Base-by-base conservation (phyloP, 306 rosid genomes). In the Medicago arabica region DNA sequence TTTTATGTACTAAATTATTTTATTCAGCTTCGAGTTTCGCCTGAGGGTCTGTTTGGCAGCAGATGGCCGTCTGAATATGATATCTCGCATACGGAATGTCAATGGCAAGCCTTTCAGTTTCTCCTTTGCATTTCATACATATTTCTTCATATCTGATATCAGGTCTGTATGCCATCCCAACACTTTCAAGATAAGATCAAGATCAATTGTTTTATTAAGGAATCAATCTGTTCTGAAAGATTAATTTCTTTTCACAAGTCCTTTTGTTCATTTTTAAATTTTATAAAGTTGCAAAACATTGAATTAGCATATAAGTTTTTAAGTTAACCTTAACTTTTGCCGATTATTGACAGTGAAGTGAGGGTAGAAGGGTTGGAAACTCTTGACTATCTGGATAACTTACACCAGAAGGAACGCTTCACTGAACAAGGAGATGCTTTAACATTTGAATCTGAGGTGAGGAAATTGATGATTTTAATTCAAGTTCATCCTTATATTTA, bases 381-480 rank as follows among this genome's bases (percentile, higher is more conserved):
- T 83, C 93, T 83, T 3, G 92, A 95, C 80, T 95, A 89, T 65
- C 85, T 95, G 0, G 97, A 92, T 85, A 95, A 92, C 80, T 77
- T 92, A 9, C 17, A 3, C 36, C 78, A 90, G 21, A 92, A 84
- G 76, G 82, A 90, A 82, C 97, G 93, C 1, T 92, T 95, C 86
- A 95, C 99, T 0, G 98, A 95, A 69, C 99, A 95, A 87, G 97
- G 97, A 78, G 88, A 82, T 74, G 83, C 97, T 79, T 81, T 95
- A 58, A 95, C 99, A 69, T 95, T 95, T 78, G 99, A 95, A 78
- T 87, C 97, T 0, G 98, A 95, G 97, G 99, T 92, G 81, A 73
- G 51, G 1, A 62, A 36, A 28, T 55, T 23, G 13, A 57, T 77
- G 40, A 13, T 38, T 69, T 17, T 40, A 14, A 3, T 75, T 50